These are phyloP conservation scores for Penicillium sp. DNA, from an alignment of 2,329 filamentous ascomycete genomes.

Conservation along the genomic window DNA sequence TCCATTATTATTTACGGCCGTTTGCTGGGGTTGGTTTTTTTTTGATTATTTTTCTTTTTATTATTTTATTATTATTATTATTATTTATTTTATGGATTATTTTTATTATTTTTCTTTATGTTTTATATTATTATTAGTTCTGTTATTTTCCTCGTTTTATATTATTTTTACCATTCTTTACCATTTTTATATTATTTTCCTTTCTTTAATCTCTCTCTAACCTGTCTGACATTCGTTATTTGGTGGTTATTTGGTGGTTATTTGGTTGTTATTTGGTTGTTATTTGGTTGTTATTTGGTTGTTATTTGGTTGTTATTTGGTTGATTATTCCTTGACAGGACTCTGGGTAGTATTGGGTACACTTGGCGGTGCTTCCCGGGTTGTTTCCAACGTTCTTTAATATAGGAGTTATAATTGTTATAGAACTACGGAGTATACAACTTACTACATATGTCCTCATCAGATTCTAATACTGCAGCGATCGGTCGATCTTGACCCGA, in stretches of 20 bases:
- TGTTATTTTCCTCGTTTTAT: background rate
- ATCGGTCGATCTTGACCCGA: slow-evolving; percentile 23
- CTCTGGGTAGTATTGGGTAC: background rate
- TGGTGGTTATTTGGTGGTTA: too few relatives aligned
- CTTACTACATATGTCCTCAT: background rate
- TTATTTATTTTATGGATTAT: slow-evolving; percentile 7
- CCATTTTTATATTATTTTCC: background rate
- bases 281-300: background rate
- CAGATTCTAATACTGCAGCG: slow-evolving; percentile 8
- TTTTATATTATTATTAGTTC: background rate
- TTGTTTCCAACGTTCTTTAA: background rate
- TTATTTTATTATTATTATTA: background rate
- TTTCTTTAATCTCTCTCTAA: slow-evolving; percentile 9
- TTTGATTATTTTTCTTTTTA: slow-evolving; percentile 14
- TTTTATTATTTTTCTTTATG: background rate
- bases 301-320: background rate
- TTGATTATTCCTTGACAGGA: background rate
- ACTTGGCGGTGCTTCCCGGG: background rate
- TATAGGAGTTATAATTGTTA: background rate
- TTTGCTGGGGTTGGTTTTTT: slow-evolving; percentile 20
- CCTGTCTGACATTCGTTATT: too few relatives aligned
- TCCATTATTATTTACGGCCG: slow-evolving; percentile 24
- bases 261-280: background rate
- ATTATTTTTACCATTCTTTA: slow-evolving; percentile 1
- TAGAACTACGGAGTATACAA: background rate